phyloP scores from a whole-genome alignment of 495 filamentous ascomycete genomes.

The Beverwykella pulmonaria region DNA sequence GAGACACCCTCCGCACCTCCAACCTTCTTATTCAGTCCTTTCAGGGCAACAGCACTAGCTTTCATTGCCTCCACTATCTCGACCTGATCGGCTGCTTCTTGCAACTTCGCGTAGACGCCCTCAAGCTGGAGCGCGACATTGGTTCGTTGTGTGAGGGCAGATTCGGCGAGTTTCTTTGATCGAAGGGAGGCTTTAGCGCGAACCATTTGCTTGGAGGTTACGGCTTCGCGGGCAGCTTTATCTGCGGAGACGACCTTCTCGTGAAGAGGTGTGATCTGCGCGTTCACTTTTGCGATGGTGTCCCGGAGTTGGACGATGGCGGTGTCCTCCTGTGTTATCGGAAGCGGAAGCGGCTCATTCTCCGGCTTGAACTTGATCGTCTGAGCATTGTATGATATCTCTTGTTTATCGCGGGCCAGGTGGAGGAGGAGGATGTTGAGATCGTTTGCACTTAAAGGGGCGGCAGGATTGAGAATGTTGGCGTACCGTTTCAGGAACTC shows the following conservation, averaged over 20 bases:
- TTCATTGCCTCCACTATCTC: conserved; percentile 81
- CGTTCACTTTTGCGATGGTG: conserved; percentile 58
- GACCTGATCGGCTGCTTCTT: conserved; percentile 82
- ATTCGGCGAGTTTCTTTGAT: conserved; percentile 77
- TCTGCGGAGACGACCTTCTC: conserved; percentile 55
- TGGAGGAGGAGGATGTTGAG: conserved; percentile 43
- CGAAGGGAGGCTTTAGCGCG: conserved; percentile 76
- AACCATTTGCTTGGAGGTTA: conserved; percentile 69
- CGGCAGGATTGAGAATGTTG: conserved; percentile 32
- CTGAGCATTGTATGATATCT: conserved; percentile 38
- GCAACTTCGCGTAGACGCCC: conserved; percentile 74
- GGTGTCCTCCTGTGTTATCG: conserved; percentile 73
- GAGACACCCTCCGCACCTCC: conserved; percentile 79
- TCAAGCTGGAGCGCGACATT: conserved; percentile 79
- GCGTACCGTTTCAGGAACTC: conserved; percentile 27
- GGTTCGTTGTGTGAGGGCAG: conserved; percentile 66
- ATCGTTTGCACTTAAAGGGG: conserved; percentile 4
- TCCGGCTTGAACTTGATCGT: conserved; percentile 68
- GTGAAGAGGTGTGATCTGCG: conserved; percentile 43
- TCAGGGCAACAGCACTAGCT: conserved; percentile 69
- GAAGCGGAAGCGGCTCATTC: conserved; percentile 45
- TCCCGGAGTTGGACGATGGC: conserved; percentile 67
- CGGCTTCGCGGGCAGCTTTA: conserved; percentile 64
- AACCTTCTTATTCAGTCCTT: conserved; percentile 70
- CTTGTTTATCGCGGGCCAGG: conserved; percentile 43